Base-by-base conservation (phyloP, 1,284 basidiomycete genomes). In the Cyathus pygmaeus region DNA sequence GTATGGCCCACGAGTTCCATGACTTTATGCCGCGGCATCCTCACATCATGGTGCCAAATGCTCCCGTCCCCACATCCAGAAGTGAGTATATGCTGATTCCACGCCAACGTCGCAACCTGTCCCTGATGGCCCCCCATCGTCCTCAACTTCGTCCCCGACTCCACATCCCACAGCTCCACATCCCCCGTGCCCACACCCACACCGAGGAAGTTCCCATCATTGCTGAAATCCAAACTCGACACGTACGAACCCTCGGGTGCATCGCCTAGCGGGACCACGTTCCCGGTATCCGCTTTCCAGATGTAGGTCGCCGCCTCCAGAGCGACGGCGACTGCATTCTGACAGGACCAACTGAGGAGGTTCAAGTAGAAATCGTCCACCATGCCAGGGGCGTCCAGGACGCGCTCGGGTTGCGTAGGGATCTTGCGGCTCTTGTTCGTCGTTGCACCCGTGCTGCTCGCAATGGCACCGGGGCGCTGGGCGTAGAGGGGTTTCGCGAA, bases 291-390 rank as follows among this genome's bases (percentile, higher is more conserved):
- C 0, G 96, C 96, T 66, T 90, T 92, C 98, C 97, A 99, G 56
- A 97, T 88, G 76, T 96, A 99, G 1, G 92, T 93, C 54, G 85
- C 85, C 47, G 91, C 88, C 30, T 89, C 92, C 3, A 98, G 86
- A 0, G 93, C 96, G 60, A 98, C 95, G 1, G 93, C 95, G 4
- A 99, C 88, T 33, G 91, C 82, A 77, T 99, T 99, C 60, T 88
- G 87, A 31, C 85, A 85, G 39, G 92, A 93, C 97, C 97, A 99
- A 47, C 92, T 88, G 59, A 99, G 79, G 36, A 99, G 84, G 76
- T 99, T 99, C 70, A 98, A 89, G 76, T 99, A 99, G 77, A 98
- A 99, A 78, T 99, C 98, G 68, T 99, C 95, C 5, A 93, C 87
- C 83, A 98, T 93, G 2, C 94, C 95, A 0, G 96, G 96, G 0